phyloP scores from a whole-genome alignment of 371 early-diverging fungal species.

The Funneliformis caledonium region DNA sequence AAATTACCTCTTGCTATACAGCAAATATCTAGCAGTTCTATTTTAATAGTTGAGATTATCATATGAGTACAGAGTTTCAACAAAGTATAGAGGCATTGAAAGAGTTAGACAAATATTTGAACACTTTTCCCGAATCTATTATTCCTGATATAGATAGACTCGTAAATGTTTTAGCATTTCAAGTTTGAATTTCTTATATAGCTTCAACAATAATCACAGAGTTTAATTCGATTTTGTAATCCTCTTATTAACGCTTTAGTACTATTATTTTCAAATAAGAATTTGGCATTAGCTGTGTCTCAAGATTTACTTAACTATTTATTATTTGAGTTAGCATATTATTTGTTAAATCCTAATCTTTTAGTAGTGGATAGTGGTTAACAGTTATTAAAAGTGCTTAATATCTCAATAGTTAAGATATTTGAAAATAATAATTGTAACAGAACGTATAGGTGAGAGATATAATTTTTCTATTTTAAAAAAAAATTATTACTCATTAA shows the following conservation, averaged over 20 bases:
- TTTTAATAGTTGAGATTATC: too few relatives aligned
- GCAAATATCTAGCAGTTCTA: too few relatives aligned
- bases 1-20: too few relatives aligned
- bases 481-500: not conserved
- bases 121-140: slow-evolving; percentile 58
- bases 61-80: slow-evolving; percentile 67
- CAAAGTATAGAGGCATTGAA: slow-evolving; percentile 83
- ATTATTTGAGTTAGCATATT: slow-evolving; percentile 74
- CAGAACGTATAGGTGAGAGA: slow-evolving; percentile 65
- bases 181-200: slow-evolving; percentile 78
- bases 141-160: slow-evolving; percentile 68
- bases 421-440: slow-evolving; percentile 84
- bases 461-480: not conserved
- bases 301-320: slow-evolving; percentile 67
- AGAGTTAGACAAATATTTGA: slow-evolving; percentile 71
- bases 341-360: slow-evolving; percentile 78
- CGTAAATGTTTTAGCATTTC: slow-evolving; percentile 77
- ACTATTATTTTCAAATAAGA: slow-evolving; percentile 70
- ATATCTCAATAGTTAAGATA: slow-evolving; percentile 86
- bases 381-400: slow-evolving; percentile 77
- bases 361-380: slow-evolving; percentile 64
- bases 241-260: slow-evolving; percentile 80
- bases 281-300: slow-evolving; percentile 65
- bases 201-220: slow-evolving; percentile 56
- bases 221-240: slow-evolving; percentile 69